These are phyloP conservation scores for Aspergillus steynii DNA, from an alignment of 495 filamentous ascomycete genomes.

Conservation along the genomic window DNA sequence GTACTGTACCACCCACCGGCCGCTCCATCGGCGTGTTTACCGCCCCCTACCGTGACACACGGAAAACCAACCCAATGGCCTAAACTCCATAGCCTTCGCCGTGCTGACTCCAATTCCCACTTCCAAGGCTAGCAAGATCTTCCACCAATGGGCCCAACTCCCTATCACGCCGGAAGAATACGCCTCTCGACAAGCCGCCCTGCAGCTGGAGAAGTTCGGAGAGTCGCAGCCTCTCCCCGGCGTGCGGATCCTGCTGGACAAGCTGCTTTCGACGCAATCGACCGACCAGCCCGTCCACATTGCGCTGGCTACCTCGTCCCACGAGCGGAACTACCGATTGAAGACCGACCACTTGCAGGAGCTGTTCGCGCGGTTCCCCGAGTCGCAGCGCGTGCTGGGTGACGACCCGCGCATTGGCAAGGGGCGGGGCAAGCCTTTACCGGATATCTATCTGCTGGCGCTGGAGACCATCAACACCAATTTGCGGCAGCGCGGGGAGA, in stretches of 20 bases:
- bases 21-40: not conserved
- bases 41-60: not conserved
- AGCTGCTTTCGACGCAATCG: constrained; percentile 43
- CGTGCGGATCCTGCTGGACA: constrained; percentile 64
- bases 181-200: constrained; percentile 49
- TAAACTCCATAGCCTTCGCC: not conserved
- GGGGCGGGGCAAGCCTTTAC: constrained; percentile 87
- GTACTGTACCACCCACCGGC: constrained; percentile 34
- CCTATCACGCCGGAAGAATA: constrained; percentile 71
- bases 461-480: constrained; percentile 79
- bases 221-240: constrained; percentile 75
- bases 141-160: constrained; percentile 83
- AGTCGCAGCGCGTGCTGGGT: constrained; percentile 70
- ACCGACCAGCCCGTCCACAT: constrained; percentile 63
- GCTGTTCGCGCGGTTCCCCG: constrained; percentile 72
- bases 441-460: constrained; percentile 92
- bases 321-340: constrained; percentile 67
- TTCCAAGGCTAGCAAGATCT: constrained; percentile 49
- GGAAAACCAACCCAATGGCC: no score
- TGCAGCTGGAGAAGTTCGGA: constrained; percentile 74
- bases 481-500: constrained; percentile 58
- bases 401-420: constrained; percentile 80
- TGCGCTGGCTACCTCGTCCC: constrained; percentile 82
- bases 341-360: constrained; percentile 76
- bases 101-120: constrained; percentile 4